Base-by-base conservation (phyloP, 495 filamentous ascomycete species). In the Penicillium fimorum region DNA sequence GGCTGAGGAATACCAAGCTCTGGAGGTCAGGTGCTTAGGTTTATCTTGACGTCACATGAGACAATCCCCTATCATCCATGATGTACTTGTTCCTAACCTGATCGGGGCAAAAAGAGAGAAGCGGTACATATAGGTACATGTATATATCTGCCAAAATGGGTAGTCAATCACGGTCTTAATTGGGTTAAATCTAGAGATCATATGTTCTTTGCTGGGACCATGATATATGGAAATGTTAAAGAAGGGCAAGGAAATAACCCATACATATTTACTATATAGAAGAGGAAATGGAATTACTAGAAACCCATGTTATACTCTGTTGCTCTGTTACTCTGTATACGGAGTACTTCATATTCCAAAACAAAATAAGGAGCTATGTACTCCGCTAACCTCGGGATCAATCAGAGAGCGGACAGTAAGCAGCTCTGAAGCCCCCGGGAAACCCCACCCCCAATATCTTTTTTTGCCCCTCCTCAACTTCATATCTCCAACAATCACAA, bases 401-500 rank as follows among this genome's bases (percentile, higher is more conserved):
- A 54, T 37, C 32, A 38, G 20, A 18, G 3, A 44, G 50, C 17
- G 17, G 29, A 54, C 20, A 47, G 33, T 54, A 53, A 53, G 38
- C 52, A 17, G 35, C 35, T 10, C n/a, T 17, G 6, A n/a, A n/a
- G 35, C 15, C 37, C 12, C 18, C 22, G 48, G 49, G 7, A 40
- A 24, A 46, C 51, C 51, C 52, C 52, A 42, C 52, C 52, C 17
- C 40, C 55, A 42, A 42, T 24, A 8, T 48, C 18, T 47, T 54
- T 38, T 37, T 37, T n/a, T 22, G 22, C 13, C n/a, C 38, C n/a
- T n/a, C 54, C 42, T 50, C 50, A 38, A 58, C 55, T n/a, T 50
- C 32, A 22, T 22, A 38, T 52, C 44, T 15, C 46, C 30, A 20
- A 11, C 37, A 60, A 57, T 50, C 41, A 29, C 38, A 61, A 78